Conservation (phyloP, 2,329 filamentous ascomycete genomes). For the Elsinoe perseae region DNA sequence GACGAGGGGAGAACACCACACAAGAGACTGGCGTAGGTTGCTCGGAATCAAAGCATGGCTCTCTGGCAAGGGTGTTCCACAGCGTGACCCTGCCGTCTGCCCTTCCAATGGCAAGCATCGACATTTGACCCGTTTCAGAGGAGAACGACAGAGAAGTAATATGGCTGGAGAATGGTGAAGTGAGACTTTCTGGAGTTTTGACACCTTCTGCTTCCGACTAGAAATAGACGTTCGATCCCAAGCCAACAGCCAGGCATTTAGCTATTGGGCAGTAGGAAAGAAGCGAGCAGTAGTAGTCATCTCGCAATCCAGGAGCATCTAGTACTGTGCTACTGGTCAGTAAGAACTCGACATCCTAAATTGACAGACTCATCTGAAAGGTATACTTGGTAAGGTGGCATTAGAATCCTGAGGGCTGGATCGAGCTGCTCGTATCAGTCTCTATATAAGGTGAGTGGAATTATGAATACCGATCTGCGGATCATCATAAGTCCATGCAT, state of each 20-base stretch:
- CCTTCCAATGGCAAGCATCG: slow-evolving; percentile 77
- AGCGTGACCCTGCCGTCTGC: slow-evolving; percentile 69
- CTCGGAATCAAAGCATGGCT: slow-evolving; percentile 65
- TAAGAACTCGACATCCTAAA: background rate
- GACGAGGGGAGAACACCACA: slow-evolving; percentile 68
- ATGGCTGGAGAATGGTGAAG: slow-evolving; percentile 46
- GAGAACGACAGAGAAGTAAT: slow-evolving; percentile 89
- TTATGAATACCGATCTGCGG: slow-evolving; percentile 29
- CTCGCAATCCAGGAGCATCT: slow-evolving; percentile 78
- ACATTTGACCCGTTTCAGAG: slow-evolving; percentile 63
- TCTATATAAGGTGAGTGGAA: background rate
- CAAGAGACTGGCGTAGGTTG: slow-evolving; percentile 69
- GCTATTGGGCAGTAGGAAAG: slow-evolving; percentile 73
- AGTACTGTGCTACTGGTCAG: slow-evolving; percentile 56
- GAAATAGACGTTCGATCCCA: slow-evolving; percentile 71
- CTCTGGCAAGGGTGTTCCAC: slow-evolving; percentile 64
- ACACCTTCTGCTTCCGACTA: slow-evolving; percentile 77
- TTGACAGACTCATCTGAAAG: slow-evolving; percentile 60
- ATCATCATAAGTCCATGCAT: slow-evolving; percentile 34
- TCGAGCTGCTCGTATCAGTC: no score
- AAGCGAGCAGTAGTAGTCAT: slow-evolving; percentile 92
- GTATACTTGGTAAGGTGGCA: slow-evolving; percentile 49
- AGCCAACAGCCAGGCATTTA: slow-evolving; percentile 72
- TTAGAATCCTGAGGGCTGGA: background rate
- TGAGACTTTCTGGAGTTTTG: slow-evolving; percentile 47